These are phyloP conservation scores for Elaeagnus macrophylla DNA, from an alignment of 306 rosid genomes.

Conservation along the genomic window DNA sequence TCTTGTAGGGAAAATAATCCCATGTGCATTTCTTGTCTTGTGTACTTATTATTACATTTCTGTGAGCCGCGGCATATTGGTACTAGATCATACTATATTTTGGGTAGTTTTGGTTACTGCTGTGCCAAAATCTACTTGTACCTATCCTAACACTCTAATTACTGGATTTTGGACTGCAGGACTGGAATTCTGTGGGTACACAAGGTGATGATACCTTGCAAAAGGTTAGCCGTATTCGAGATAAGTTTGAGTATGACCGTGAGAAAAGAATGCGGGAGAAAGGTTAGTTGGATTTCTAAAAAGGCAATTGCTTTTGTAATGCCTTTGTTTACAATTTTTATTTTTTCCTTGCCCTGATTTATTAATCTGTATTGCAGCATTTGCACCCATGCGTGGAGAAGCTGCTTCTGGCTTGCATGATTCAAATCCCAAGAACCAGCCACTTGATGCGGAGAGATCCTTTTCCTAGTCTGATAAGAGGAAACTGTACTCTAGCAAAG, in stretches of 20 bases:
- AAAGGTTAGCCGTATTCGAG: conserved; percentile 63
- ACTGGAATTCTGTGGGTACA: conserved; percentile 39
- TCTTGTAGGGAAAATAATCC: background rate
- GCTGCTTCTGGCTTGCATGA: conserved; percentile 22
- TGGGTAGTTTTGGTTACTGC: background rate
- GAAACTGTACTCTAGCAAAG: conserved; percentile 10
- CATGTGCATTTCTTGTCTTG: background rate
- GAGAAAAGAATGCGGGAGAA: conserved; percentile 84
- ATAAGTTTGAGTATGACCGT: conserved; percentile 88
- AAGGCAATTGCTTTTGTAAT: background rate
- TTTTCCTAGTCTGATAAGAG: conserved; percentile 37
- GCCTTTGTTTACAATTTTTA: background rate
- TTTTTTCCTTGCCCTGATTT: conserved; percentile 4
- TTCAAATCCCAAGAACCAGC: conserved; percentile 36
- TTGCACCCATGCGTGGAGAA: conserved; percentile 72
- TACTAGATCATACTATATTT: background rate
- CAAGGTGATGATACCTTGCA: conserved; percentile 55
- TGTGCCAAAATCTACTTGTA: conserved; percentile 4
- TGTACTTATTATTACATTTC: background rate
- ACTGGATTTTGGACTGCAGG: conserved; percentile 43
- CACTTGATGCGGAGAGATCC: conserved; percentile 51
- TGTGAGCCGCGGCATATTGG: background rate
- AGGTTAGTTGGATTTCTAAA: conserved; percentile 40
- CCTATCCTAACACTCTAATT: conserved; percentile 12
- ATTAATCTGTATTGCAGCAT: conserved; percentile 45